These are phyloP conservation scores for Nicotiana rustica DNA, from an alignment of 305 asterid species.

Conservation along the genomic window DNA sequence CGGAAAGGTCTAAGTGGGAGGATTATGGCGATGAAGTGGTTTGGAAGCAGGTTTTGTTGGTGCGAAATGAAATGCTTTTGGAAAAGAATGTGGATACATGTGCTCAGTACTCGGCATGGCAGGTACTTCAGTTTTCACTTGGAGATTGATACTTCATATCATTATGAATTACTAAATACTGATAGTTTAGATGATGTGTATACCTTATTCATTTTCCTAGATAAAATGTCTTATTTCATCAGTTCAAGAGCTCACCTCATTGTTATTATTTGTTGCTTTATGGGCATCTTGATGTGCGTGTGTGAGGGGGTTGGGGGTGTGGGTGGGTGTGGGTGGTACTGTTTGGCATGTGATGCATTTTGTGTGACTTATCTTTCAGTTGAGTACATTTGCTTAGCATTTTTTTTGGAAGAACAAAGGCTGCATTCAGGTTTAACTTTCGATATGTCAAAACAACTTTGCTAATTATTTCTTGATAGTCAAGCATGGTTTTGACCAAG, in stretches of 20 bases:
- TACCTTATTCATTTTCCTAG: not conserved
- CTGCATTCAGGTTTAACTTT: not conserved
- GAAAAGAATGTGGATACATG: constrained; percentile 50
- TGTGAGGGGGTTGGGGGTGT: not conserved
- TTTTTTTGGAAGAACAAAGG: not conserved
- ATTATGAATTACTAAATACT: not conserved
- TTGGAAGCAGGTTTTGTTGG: constrained; percentile 65
- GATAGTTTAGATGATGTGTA: not conserved
- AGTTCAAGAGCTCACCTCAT: not conserved
- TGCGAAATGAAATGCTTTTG: constrained; percentile 58
- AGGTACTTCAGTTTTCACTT: constrained; percentile 51
- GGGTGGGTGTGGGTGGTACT: not conserved
- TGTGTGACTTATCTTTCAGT: not conserved
- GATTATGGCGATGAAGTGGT: constrained; percentile 49
- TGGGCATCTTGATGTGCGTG: constrained; percentile 13
- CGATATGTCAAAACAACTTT: not conserved
- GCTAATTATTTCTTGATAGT: not conserved
- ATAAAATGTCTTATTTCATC: not conserved
- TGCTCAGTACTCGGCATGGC: constrained; percentile 57
- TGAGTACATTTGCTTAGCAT: not conserved
- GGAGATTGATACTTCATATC: not conserved
- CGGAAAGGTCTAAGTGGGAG: constrained; percentile 68
- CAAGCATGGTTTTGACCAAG: not conserved
- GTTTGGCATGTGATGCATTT: not conserved
- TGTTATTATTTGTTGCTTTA: constrained; percentile 15